phyloP scores from a whole-genome alignment of 805 yeast species.

The Barnettozyma sucrosica region DNA sequence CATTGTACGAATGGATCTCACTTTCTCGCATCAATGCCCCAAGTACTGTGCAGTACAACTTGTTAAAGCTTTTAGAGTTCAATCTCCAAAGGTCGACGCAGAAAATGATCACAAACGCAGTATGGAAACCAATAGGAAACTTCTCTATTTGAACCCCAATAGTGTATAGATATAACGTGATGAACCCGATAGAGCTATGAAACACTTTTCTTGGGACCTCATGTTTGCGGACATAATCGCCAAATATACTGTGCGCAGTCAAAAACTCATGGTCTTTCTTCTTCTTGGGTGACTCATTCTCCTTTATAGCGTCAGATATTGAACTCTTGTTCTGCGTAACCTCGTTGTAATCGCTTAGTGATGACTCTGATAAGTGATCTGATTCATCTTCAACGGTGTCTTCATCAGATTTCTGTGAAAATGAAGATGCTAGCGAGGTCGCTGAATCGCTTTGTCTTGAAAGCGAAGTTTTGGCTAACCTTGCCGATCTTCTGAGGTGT shows the following conservation, averaged over 20 bases:
- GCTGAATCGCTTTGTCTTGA: conserved; percentile 1
- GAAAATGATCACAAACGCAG: conserved; percentile 51
- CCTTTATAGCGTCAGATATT: background rate
- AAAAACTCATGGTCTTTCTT: conserved; percentile 18
- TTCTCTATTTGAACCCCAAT: conserved; percentile 48
- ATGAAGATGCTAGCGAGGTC: conserved; percentile 11
- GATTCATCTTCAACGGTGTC: conserved; percentile 8
- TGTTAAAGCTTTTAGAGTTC: conserved; percentile 54
- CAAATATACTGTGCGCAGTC: conserved; percentile 39
- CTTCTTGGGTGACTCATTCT: background rate
- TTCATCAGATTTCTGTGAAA: conserved; percentile 10
- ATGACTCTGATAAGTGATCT: conserved; percentile 4
- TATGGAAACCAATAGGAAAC: conserved; percentile 54
- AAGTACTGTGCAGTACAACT: conserved; percentile 54
- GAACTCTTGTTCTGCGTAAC: background rate
- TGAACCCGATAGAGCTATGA: conserved; percentile 84
- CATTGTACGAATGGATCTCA: conserved; percentile 72
- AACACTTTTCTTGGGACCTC: conserved; percentile 85
- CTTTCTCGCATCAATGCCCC: conserved; percentile 83
- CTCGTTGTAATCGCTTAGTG: conserved; percentile 4
- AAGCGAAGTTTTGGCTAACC: background rate
- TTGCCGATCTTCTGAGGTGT: background rate
- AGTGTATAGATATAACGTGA: conserved; percentile 70
- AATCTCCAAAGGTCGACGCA: conserved; percentile 66
- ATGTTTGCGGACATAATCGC: conserved; percentile 61